Conservation (phyloP, 768 basidiomycete genomes). For the Royoungia palumana region DNA sequence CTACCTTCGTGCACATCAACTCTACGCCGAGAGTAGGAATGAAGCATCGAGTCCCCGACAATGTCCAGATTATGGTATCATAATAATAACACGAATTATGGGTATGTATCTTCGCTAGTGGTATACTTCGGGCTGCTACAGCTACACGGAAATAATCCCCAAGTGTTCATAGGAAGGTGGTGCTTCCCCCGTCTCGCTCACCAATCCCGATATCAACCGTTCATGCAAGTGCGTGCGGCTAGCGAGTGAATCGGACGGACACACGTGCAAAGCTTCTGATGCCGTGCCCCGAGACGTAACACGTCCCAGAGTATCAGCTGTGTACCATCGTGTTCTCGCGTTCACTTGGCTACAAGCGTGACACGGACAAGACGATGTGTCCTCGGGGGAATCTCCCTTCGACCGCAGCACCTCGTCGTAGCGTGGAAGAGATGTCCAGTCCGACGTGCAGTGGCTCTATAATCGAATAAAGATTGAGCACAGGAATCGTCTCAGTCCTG, state of each 20-base stretch:
- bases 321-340: neutral
- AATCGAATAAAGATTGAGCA: neutral
- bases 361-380: slow-evolving; percentile 43
- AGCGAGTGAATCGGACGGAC: slow-evolving; percentile 33
- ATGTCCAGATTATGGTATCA: neutral
- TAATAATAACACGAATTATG: neutral
- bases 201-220: slow-evolving; percentile 77
- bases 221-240: slow-evolving; percentile 62
- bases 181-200: slow-evolving; percentile 75
- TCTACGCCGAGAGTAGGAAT: too few relatives aligned
- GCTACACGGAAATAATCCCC: neutral
- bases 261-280: slow-evolving; percentile 15
- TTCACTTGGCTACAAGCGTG: slow-evolving; percentile 17
- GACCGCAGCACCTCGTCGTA: slow-evolving; percentile 47
- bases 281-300: slow-evolving; percentile 33
- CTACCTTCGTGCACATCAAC: too few relatives aligned
- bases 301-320: slow-evolving; percentile 19
- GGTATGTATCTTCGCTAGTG: neutral
- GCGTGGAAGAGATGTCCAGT: slow-evolving; percentile 74
- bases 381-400: slow-evolving; percentile 4
- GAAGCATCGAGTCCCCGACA: too few relatives aligned
- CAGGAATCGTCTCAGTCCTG: neutral
- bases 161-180: slow-evolving; percentile 53
- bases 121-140: neutral
- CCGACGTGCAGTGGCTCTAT: slow-evolving; percentile 78